Conservation (phyloP, 2,329 filamentous ascomycete species). For the Rachicladosporium sp. region DNA sequence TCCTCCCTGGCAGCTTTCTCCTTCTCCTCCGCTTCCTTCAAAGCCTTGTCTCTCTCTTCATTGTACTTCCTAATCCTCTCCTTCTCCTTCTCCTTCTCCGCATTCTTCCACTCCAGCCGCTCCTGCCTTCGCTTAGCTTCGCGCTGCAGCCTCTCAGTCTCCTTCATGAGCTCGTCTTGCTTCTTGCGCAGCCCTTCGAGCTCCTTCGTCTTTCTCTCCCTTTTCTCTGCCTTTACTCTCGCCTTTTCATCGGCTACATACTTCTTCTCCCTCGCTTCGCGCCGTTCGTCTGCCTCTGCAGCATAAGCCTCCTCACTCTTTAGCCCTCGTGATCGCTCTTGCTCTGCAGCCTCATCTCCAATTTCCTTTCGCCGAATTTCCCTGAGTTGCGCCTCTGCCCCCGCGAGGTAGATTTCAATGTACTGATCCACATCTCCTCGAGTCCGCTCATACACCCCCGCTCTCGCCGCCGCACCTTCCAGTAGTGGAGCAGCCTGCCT, state of each 20-base stretch:
- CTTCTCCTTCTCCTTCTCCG: constrained; percentile 40
- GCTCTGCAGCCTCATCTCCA: constrained; percentile 54
- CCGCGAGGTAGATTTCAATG: constrained; percentile 50
- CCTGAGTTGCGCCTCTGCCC: constrained; percentile 58
- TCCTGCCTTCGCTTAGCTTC: constrained; percentile 38
- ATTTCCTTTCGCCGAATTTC: constrained; percentile 56
- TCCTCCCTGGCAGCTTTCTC: constrained; percentile 39
- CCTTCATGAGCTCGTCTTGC: constrained; percentile 31
- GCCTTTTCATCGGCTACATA: constrained; percentile 48
- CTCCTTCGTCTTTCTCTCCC: constrained; percentile 46
- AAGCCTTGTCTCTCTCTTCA: constrained; percentile 35
- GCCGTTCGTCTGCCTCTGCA: constrained; percentile 49
- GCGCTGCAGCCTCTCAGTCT: constrained; percentile 30
- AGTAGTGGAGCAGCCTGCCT: constrained; percentile 63
- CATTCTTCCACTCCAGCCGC: constrained; percentile 32
- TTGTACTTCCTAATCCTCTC: constrained; percentile 38
- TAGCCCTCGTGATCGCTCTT: constrained; percentile 52
- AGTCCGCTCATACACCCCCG: constrained; percentile 61
- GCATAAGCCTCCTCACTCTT: constrained; percentile 67
- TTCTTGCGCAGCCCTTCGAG: constrained; percentile 38
- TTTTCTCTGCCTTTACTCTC: constrained; percentile 46
- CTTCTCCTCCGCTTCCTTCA: constrained; percentile 37
- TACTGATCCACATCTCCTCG: constrained; percentile 54
- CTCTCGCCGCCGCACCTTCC: constrained; percentile 65
- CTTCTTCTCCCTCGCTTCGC: constrained; percentile 48